These are phyloP conservation scores for Phytophthora pini DNA, from an alignment of 352 stramenopile genomes.

Conservation along the genomic window DNA sequence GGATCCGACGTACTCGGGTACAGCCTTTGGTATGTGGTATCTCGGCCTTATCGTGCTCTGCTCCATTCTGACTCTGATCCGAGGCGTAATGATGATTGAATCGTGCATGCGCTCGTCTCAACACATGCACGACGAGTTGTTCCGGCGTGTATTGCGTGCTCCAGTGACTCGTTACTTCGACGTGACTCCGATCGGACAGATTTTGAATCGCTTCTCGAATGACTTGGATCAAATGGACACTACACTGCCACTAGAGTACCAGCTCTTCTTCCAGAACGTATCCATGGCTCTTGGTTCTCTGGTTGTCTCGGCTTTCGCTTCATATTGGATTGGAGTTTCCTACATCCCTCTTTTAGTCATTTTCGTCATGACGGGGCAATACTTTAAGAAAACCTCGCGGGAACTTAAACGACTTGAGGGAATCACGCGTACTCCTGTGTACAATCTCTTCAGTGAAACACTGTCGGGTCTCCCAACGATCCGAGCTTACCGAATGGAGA, in stretches of 20 bases:
- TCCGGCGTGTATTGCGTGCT: constrained; percentile 47
- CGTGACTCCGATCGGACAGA: constrained; percentile 55
- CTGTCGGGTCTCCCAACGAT: constrained; percentile 92
- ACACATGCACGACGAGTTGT: constrained; percentile 45
- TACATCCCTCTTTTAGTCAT: constrained; percentile 66
- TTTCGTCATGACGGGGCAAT: constrained; percentile 69
- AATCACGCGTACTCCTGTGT: constrained; percentile 88
- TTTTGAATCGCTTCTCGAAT: constrained; percentile 63
- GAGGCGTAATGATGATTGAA: constrained; percentile 36
- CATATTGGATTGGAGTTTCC: constrained; percentile 47
- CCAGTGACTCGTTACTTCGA: constrained; percentile 61
- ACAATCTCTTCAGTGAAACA: constrained; percentile 92
- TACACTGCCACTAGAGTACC: constrained; percentile 48
- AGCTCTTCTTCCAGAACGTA: constrained; percentile 31
- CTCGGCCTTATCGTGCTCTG: constrained; percentile 37
- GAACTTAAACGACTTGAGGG: constrained; percentile 95
- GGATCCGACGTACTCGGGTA: constrained; percentile 45
- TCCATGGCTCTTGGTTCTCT: constrained; percentile 41
- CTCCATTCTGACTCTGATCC: constrained; percentile 20
- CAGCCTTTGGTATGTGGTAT: constrained; percentile 45
- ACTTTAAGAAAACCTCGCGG: constrained; percentile 82
- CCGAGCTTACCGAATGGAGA: constrained; percentile 63
- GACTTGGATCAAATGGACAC: constrained; percentile 61
- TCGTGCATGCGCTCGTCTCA: constrained; percentile 36
- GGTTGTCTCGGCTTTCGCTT: constrained; percentile 49